Percentiles rank a stretch among this genome's conserved stretches.
Conservation (phyloP, 371 early-diverging fungal genomes). For the Rhizopus arrhizus region DNA sequence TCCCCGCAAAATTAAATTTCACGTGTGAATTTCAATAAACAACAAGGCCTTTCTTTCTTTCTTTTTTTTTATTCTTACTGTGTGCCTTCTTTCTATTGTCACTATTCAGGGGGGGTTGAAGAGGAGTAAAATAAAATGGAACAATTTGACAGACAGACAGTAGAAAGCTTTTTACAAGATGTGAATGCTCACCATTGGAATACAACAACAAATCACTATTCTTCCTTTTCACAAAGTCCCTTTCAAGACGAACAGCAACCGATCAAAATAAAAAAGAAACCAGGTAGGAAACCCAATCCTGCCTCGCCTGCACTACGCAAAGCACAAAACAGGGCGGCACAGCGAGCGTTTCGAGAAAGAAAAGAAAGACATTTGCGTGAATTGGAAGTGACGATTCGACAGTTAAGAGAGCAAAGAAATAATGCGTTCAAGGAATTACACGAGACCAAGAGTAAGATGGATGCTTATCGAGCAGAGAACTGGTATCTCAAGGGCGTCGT, state of each 20-base stretch:
- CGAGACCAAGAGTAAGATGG: slow-evolving; percentile 47
- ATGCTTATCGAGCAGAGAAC: slow-evolving; percentile 60
- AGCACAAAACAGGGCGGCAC: slow-evolving; percentile 80
- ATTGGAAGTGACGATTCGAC: slow-evolving; percentile 64
- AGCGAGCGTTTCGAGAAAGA: slow-evolving; percentile 78
- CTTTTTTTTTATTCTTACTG: neutral
- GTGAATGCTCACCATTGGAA: neutral
- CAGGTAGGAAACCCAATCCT: slow-evolving; percentile 79
- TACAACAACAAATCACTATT: neutral
- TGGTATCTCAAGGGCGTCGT: slow-evolving; percentile 58
- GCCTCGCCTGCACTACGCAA: slow-evolving; percentile 70
- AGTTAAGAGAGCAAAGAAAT: slow-evolving; percentile 59
- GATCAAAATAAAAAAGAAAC: slow-evolving; percentile 36
- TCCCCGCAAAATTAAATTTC: neutral
- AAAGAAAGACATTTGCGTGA: slow-evolving; percentile 71
- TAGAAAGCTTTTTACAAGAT: neutral
- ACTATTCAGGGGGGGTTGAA: neutral
- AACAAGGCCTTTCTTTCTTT: neutral
- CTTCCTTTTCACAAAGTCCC: no score
- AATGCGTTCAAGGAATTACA: slow-evolving; percentile 43
- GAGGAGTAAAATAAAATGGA: neutral
- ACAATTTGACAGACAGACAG: neutral
- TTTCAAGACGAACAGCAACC: slow-evolving; percentile 6
- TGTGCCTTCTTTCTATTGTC: no score
- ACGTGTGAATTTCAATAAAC: neutral